These are phyloP conservation scores for Talaromyces sp. DNA, from an alignment of 2,329 filamentous ascomycete species.

Conservation along the genomic window DNA sequence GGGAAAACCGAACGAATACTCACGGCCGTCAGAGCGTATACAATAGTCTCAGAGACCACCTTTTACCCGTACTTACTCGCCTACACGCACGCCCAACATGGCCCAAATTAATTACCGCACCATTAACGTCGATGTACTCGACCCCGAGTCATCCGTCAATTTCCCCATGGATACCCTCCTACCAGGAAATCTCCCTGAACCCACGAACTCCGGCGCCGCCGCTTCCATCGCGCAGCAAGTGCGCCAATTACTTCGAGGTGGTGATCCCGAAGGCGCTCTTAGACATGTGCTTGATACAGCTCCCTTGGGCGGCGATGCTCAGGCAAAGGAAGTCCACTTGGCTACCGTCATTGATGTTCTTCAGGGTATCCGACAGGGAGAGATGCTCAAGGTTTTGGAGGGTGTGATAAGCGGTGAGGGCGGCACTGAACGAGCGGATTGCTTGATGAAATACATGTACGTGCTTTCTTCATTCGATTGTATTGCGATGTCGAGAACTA, in stretches of 20 bases:
- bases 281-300: constrained; percentile 79
- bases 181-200: constrained; percentile 64
- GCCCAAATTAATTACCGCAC: constrained; percentile 68
- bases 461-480: constrained; percentile 33
- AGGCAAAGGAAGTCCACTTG: constrained; percentile 75
- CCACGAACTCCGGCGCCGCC: constrained; percentile 73
- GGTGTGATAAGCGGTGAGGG: constrained; percentile 74
- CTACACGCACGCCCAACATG: constrained; percentile 27
- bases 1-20: not conserved
- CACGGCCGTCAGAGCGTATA: not conserved
- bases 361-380: constrained; percentile 91
- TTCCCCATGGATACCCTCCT: constrained; percentile 84
- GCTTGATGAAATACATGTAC: constrained; percentile 96
- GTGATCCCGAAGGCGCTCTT: constrained; percentile 82
- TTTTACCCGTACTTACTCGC: not conserved
- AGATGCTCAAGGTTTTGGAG: constrained; percentile 86
- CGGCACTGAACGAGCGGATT: constrained; percentile 81
- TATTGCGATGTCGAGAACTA: not conserved
- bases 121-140: constrained; percentile 88
- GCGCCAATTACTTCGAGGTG: constrained; percentile 79
- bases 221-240: constrained; percentile 76
- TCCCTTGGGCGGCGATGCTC: constrained; percentile 59
- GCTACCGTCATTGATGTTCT: constrained; percentile 88
- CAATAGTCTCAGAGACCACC: not conserved
- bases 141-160: constrained; percentile 85